Evolutionary conservation across 2,329 filamentous ascomycete species (phyloP).

Genomic region (Colletotrichum limetticola): DNA sequence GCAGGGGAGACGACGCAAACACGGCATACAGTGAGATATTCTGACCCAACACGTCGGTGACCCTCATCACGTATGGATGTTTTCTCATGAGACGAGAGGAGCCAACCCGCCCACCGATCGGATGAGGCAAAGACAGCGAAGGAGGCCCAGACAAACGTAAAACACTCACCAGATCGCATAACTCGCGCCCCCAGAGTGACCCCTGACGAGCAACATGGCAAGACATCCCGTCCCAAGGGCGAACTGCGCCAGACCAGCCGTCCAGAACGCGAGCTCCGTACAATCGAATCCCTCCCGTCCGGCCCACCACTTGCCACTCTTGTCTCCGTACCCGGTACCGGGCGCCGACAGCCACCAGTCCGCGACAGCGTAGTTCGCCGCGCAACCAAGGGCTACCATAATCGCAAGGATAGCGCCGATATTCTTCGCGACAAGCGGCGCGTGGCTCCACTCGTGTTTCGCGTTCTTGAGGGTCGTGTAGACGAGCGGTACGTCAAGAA

Average conservation of each 20-base stretch:
- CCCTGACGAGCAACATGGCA: constrained; percentile 56
- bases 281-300: background rate
- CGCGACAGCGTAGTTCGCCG: constrained; percentile 45
- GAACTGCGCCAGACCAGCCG: constrained; percentile 49
- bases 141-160: background rate
- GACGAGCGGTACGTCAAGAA: constrained; percentile 59
- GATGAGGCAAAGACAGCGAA: background rate
- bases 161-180: constrained; percentile 59
- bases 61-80: background rate
- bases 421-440: constrained; percentile 53
- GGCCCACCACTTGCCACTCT: background rate
- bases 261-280: constrained; percentile 60
- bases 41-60: background rate
- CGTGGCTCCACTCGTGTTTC: constrained; percentile 53
- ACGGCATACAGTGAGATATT: background rate
- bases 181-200: constrained; percentile 59
- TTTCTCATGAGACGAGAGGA: background rate
- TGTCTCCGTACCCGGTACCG: constrained; percentile 50
- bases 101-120: background rate
- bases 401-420: constrained; percentile 46
- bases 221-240: constrained; percentile 44
- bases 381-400: constrained; percentile 39
- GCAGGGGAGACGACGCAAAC: background rate
- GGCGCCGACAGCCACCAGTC: constrained; percentile 59
- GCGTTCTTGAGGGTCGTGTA: constrained; percentile 58